Evolutionary conservation across 352 stramenopile species (phyloP), one percentile per base, ranked within the genome.

Genomic region (Pythium dissimile): DNA sequence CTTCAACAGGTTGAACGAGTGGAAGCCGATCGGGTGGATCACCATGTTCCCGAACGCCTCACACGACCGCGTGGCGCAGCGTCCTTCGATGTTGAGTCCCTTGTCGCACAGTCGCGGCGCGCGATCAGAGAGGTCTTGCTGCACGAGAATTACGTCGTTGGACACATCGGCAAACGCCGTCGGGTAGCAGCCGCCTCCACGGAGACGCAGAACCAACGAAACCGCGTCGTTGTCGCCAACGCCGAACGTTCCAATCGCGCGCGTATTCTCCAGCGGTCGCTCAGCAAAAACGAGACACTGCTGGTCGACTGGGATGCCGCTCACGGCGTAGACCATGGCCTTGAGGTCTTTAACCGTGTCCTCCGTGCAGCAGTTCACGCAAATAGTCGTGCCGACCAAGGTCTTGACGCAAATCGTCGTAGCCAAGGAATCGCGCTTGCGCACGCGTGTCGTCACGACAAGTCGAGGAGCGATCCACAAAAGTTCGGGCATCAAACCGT

Each of bases 281-380:
- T 88, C 88, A 23, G 71, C 87, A 64, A 97, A 98, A 49, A 97
- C 97, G 12, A 98, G 67, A 35, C 88, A 73, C 59, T 98, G 93
- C 59, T 97, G 83, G 43, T 96, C 86, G 8, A 75, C 60, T 20
- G 88, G 88, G 53, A 97, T 94, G 35, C 80, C 5, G 15, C 21
- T 4, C 11, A n/a, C 2, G 28, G 41, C n/a, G 2, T 24, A 6
- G 18, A 48, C 9, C 23, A 18, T 26, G 13, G 15, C 1, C 42
- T 48, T 48, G 20, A 48, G 3, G 4, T 48, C 42, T 6, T 2
- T 7, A 26, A 48, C 42, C 20, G 20, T 16, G 42, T 3, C 12
- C 7, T 16, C 5, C 5, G 4, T 11, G 5, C 15, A 11, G 24
- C 26, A 48, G 20, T 13, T 10, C 8, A 48, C 10, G n/a, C 2